Base-by-base conservation (phyloP, 495 filamentous ascomycete genomes). In the Apodospora peruviana region DNA sequence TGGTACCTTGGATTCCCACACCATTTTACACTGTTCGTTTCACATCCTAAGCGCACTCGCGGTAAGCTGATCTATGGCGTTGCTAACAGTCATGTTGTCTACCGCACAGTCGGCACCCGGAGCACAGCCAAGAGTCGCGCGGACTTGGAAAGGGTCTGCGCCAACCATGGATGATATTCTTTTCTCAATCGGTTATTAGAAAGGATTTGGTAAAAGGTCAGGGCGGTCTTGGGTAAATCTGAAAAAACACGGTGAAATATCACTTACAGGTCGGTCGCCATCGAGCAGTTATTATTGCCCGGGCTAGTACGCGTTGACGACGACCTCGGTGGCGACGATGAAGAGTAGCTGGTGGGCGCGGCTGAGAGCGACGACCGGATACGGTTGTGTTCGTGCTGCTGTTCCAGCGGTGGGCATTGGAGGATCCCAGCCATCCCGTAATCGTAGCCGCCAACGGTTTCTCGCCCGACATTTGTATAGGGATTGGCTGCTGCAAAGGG, bases 111-210 rank as follows among this genome's bases (percentile, higher is more conserved):
- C 36, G 7, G 16, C 42, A 1, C 51, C 51, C 1, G 51, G 51
- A 5, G 25, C 22, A 37, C 51, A 54, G 5, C 51, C 51, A 5
- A 54, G 27, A 0, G 45, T 42, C 3, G 35, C 40, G 14, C 51
- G 51, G 11, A 54, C 46, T 19, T 49, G 27, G 19, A 38, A 32
- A 16, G 45, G 45, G 41, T 48, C 43, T 12, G 34, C 46, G 34
- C 51, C 51, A 2, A 45, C 47, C 24, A 49, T 45, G 17, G 43
- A 21, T 14, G 51, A 54, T 40, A 54, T 54, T 4, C 51, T 52
- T 17, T 32, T 39, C 7, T 32, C 12, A n/a, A n/a, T n/a, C n/a
- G n/a, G n/a, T n/a, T n/a, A n/a, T n/a, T n/a, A n/a, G n/a, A n/a
- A n/a, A n/a, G 27, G 27, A 5, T 5, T 32, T 38, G 16, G 36